These are phyloP conservation scores for Claviceps sp. DNA, from an alignment of 2,329 filamentous ascomycete genomes.

Conservation along the genomic window DNA sequence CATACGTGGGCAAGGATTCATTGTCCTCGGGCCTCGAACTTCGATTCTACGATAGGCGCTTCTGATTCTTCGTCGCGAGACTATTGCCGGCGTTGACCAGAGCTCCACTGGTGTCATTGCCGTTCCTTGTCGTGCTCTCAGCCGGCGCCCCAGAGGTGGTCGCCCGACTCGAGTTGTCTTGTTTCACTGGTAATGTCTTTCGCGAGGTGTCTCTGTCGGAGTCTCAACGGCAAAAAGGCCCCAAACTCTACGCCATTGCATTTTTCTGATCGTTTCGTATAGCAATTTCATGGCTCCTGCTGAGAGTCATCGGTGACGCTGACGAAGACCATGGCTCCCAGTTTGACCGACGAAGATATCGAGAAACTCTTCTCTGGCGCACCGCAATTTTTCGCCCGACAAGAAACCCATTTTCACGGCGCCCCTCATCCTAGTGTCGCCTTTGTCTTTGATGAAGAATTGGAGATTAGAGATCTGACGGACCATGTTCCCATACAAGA, in stretches of 20 bases:
- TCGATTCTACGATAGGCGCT: not conserved
- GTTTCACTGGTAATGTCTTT: not conserved
- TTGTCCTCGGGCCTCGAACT: not conserved
- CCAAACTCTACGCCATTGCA: not conserved
- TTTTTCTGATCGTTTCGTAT: not conserved
- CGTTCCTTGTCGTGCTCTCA: not conserved
- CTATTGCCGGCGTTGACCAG: not conserved
- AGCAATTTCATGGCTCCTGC: slow-evolving; percentile 5
- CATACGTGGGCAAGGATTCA: not conserved
- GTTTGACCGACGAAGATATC: slow-evolving; percentile 44
- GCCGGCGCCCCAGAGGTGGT: not conserved
- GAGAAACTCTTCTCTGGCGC: slow-evolving; percentile 64
- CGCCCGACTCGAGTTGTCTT: not conserved
- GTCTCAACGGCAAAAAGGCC: not conserved
- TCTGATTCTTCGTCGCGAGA: not conserved
- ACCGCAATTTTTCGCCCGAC: slow-evolving; percentile 54
- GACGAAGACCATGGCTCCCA: slow-evolving; percentile 43
- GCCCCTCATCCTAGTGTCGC: slow-evolving; percentile 50
- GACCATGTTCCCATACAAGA: slow-evolving; percentile 53
- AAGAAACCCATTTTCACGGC: slow-evolving; percentile 43
- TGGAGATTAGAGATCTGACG: slow-evolving; percentile 47
- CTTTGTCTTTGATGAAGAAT: slow-evolving; percentile 52
- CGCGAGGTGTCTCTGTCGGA: not conserved
- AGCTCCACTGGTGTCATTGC: not conserved
- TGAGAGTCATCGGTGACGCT: slow-evolving; percentile 25